A percentile compares a stretch with the other conserved stretches of the same genome.
Conservation (phyloP, 2,329 filamentous ascomycete genomes). For the Thermomyces lanuginosus region DNA sequence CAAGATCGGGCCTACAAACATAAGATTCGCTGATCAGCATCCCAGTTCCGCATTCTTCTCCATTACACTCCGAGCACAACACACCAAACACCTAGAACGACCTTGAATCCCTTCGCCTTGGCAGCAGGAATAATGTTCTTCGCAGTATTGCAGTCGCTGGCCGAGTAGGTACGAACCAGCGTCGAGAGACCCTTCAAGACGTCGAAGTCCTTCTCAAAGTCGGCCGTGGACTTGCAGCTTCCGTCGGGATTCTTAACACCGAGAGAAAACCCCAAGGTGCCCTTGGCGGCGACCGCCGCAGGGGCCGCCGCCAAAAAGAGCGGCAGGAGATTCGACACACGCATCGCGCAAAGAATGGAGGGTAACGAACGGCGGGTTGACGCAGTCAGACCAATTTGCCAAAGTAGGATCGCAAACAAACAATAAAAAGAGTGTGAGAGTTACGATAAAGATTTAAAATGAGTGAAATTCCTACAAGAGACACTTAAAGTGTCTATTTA, state of each 20-base stretch:
- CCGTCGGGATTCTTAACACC: conserved; percentile 47
- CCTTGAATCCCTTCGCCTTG: conserved; percentile 46
- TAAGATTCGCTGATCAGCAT: conserved; percentile 4
- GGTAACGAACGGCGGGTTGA: no score
- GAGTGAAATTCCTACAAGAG: no score
- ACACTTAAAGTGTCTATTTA: no score
- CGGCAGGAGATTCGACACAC: conserved; percentile 25
- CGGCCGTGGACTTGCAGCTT: conserved; percentile 43
- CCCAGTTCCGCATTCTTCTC: conserved; percentile 7
- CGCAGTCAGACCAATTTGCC: no score
- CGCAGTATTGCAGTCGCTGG: conserved; percentile 49
- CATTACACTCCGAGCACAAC: conserved; percentile 8
- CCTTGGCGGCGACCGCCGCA: conserved; percentile 34
- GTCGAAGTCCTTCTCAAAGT: conserved; percentile 52
- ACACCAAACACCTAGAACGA: conserved; percentile 55
- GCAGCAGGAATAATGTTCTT: conserved; percentile 49
- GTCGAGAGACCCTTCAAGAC: conserved; percentile 38
- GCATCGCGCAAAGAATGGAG: no score
- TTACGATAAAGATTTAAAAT: no score
- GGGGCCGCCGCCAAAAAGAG: conserved; percentile 30
- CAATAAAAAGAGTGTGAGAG: no score
- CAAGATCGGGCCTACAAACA: conserved; percentile 39
- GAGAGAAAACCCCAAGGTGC: conserved; percentile 48
- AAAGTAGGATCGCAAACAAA: no score
- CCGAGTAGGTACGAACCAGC: conserved; percentile 51